Evolutionary conservation across 1,139 yeast genomes (phyloP).

Genomic region (Citeromyces hawaiiensis): DNA sequence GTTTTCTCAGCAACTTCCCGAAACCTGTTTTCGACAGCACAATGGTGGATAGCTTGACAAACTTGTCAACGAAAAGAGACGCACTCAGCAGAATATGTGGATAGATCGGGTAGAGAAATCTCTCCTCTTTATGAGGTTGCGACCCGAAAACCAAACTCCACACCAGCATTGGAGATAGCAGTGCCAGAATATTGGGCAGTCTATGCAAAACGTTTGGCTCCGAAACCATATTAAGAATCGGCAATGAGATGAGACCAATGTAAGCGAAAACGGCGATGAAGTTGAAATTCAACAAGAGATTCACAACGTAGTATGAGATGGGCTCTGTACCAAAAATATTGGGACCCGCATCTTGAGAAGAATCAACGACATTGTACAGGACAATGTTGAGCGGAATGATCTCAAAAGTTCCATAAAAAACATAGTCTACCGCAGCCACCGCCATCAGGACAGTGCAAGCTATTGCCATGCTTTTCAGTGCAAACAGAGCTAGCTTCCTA

Average conservation of each 20-base stretch:
- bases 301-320: conserved; percentile 56
- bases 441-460: conserved; percentile 17
- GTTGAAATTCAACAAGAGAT: conserved; percentile 65
- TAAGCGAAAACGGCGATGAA: conserved; percentile 33
- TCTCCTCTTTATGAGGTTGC: conserved; percentile 91
- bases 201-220: too few relatives aligned
- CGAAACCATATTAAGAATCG: conserved; percentile 13
- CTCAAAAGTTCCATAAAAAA: conserved; percentile 46
- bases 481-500: neutral
- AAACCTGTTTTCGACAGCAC: neutral
- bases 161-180: conserved; percentile 31
- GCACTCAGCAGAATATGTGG: conserved; percentile 55
- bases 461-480: neutral
- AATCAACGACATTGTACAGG: conserved; percentile 66
- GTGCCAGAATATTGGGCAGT: conserved; percentile 10
- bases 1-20: neutral
- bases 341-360: conserved; percentile 66
- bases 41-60: conserved; percentile 8
- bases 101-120: conserved; percentile 80
- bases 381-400: conserved; percentile 79
- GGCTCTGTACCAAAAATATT: conserved; percentile 88
- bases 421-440: conserved; percentile 41
- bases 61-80: conserved; percentile 31
- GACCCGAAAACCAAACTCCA: conserved; percentile 58
- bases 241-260: conserved; percentile 21